A percentile compares a stretch with the other conserved stretches of the same genome.
Conservation (phyloP, 1,284 basidiomycete genomes). For the Ceratorhiza oryzae-sativae region DNA sequence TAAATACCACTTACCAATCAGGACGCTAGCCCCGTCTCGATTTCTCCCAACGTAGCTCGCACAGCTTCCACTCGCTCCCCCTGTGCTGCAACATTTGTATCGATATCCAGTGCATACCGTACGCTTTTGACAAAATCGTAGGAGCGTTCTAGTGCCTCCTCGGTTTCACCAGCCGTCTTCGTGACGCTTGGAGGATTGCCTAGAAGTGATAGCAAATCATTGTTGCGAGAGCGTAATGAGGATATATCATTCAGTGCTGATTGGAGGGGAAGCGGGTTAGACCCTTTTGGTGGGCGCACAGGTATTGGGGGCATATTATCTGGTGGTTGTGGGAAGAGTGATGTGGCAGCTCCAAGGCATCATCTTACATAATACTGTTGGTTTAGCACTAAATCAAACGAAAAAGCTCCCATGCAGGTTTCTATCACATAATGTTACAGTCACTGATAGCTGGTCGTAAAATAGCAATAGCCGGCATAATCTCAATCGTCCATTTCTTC, state of each 20-base stretch:
- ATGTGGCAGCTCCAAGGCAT: constrained; percentile 23
- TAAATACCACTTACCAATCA: neutral
- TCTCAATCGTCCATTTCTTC: constrained; percentile 7
- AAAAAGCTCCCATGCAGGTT: too few species aligned
- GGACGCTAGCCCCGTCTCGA: constrained; percentile 11
- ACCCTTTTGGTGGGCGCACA: constrained; percentile 10
- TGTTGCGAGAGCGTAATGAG: neutral
- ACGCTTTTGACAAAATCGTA: constrained; percentile 21
- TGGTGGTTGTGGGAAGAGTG: neutral
- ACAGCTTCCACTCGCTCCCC: constrained; percentile 29
- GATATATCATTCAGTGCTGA: constrained; percentile 20
- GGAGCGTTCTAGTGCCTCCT: constrained; percentile 10
- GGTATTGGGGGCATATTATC: constrained; percentile 31
- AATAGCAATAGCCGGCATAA: neutral
- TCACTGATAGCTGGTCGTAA: too few species aligned
- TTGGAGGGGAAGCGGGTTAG: constrained; percentile 24
- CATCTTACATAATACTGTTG: neutral
- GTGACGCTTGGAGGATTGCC: neutral
- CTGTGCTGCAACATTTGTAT: constrained; percentile 18
- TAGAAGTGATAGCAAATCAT: constrained; percentile 10
- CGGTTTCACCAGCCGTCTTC: neutral
- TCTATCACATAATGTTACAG: too few species aligned
- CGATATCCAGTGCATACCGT: constrained; percentile 10
- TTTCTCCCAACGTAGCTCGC: constrained; percentile 26
- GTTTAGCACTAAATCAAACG: too few species aligned